Conservation (phyloP, 2,329 filamentous ascomycete genomes). For the Aspergillus fischeri region DNA sequence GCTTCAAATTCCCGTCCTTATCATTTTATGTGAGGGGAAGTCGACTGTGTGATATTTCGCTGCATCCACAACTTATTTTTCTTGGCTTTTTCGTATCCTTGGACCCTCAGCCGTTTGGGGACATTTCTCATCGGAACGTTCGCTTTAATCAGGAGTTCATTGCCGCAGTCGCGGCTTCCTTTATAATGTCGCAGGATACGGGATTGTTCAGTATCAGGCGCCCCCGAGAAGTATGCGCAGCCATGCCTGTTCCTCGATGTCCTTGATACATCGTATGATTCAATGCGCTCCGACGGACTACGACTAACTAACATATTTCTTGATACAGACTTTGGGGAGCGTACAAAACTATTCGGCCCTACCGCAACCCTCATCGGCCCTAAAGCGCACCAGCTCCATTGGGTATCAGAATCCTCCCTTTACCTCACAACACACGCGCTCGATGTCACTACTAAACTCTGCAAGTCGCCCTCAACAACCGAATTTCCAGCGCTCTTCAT, state of each 20-base stretch:
- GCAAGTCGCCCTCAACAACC: conserved; percentile 79
- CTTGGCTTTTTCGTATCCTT: neutral
- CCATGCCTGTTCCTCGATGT: neutral
- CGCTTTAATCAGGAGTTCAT: neutral
- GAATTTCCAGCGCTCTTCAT: conserved; percentile 77
- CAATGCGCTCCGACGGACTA: neutral
- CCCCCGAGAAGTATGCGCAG: conserved; percentile 71
- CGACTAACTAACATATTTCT: conserved; percentile 19
- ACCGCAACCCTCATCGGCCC: conserved; percentile 83
- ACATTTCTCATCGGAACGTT: neutral
- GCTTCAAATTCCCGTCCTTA: neutral
- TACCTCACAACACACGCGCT: conserved; percentile 70
- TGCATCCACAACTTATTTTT: neutral
- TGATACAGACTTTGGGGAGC: conserved; percentile 67
- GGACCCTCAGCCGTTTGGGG: neutral
- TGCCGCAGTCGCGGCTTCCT: conserved; percentile 27
- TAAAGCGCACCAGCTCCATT: conserved; percentile 86
- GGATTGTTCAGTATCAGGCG: conserved; percentile 89
- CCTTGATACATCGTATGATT: neutral
- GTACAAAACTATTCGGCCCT: conserved; percentile 80
- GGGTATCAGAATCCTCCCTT: conserved; percentile 61
- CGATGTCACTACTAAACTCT: conserved; percentile 83
- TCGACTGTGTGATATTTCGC: neutral
- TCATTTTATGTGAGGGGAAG: neutral
- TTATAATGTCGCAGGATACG: conserved; percentile 76